Percentiles rank a stretch among this genome's conserved stretches.
Evolutionary conservation across 106 monocot genomes (phyloP).

Genomic region (Apostasia shenzhenica): DNA sequence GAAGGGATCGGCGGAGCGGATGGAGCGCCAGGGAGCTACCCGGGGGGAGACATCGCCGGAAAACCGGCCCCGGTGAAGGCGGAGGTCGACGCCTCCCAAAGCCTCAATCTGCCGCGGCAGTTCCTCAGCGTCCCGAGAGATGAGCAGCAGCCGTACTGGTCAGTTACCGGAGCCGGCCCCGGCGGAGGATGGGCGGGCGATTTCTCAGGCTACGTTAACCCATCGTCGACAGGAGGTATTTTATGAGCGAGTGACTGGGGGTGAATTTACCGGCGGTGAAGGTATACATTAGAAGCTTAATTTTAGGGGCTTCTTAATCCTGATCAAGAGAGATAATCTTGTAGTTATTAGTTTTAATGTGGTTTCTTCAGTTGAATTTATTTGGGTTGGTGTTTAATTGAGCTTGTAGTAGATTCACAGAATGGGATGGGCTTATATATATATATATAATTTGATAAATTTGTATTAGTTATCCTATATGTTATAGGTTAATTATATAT

Average conservation of each 20-base stretch:
- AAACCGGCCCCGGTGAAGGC: slow-evolving; percentile 15
- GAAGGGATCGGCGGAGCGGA: slow-evolving; percentile 1
- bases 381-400: no score
- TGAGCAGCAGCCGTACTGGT: slow-evolving; percentile 12
- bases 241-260: neutral
- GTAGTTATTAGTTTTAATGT: no score
- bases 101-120: slow-evolving; percentile 13
- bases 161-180: neutral
- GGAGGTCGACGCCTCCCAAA: neutral
- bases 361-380: no score
- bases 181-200: slow-evolving; percentile 23
- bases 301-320: neutral
- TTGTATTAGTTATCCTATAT: no score
- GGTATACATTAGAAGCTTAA: neutral
- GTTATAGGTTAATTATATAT: no score
- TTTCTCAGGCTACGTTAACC: slow-evolving; percentile 24
- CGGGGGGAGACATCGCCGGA: neutral
- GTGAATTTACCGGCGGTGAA: neutral
- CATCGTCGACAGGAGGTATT: slow-evolving; percentile 26
- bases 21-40: neutral
- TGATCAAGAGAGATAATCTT: no score
- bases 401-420: no score
- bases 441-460: no score
- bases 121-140: slow-evolving; percentile 16
- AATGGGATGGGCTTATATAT: no score